Base-by-base conservation (phyloP, 306 rosid genomes). In the Purshia tridentata region DNA sequence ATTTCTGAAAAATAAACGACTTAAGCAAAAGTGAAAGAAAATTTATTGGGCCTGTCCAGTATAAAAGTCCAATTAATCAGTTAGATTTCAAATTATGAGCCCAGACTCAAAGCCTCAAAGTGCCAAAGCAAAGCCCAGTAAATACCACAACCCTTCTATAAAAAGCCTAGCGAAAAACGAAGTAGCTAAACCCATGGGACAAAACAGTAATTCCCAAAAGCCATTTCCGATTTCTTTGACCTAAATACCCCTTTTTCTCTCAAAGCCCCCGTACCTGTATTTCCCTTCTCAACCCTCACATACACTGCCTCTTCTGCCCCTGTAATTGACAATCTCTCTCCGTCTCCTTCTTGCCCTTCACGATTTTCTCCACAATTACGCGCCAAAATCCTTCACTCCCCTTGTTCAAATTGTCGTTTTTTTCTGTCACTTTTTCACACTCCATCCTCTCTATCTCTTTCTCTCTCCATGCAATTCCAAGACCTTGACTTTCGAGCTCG, bases 221-320 rank as follows among this genome's bases (percentile, higher is more conserved):
- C 22, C 54, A 72, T 72, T 22, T 57, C 65, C 57, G 54, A 85
- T 39, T 62, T 52, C 58, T 86, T 72, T 88, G 96, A 89, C 97
- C 88, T 86, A 93, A 91, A 93, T 93, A 75, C 98, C 98, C 98
- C 77, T 81, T 82, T 76, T 83, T 69, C 68, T 41, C 71, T 63
- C 73, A 78, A n/a, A 54, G 73, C 78, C 88, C 69, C 78, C 75
- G 42, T 70, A 72, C 79, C 93, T 81, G 89, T 77, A 89, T 80
- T 93, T 89, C 96, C 97, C 59, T 84, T 92, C 84, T 78, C 86
- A 90, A 70, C 96, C 96, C 91, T 92, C 74, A 68, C 72, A 78
- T 70, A 15, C 73, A 52, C 82, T 87, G 74, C 85, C 84, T 79
- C 87, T 80, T 70, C 80, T 86, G 89, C 98, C 92, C 96, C 81